Conservation (phyloP, 2,329 filamentous ascomycete species). For the Sporothrix sp. region DNA sequence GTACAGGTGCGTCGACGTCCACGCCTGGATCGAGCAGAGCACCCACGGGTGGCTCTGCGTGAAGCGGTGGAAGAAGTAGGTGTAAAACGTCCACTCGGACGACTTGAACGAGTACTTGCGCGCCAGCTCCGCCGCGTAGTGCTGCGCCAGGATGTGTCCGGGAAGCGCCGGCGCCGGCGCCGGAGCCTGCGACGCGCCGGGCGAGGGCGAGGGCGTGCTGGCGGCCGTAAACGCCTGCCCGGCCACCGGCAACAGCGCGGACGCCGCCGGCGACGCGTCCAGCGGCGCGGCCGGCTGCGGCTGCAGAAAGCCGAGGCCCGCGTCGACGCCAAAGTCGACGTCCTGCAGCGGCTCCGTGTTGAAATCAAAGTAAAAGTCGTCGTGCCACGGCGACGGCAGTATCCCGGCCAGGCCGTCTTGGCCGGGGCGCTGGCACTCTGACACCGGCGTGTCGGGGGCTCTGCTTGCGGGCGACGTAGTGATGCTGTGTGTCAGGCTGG, state of each 20-base stretch:
- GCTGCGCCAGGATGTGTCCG: background rate
- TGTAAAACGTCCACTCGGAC: slow-evolving; percentile 1
- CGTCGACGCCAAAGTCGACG: background rate
- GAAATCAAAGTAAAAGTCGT: slow-evolving; percentile 5
- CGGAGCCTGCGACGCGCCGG: too few relatives aligned
- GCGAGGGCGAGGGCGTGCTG: too few relatives aligned
- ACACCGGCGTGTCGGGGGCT: background rate
- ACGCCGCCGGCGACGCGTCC: too few relatives aligned
- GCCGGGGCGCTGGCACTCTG: background rate
- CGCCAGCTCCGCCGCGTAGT: background rate
- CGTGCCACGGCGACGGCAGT: background rate
- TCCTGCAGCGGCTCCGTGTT: slow-evolving; percentile 2
- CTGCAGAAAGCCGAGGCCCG: background rate
- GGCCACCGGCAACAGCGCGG: too few relatives aligned
- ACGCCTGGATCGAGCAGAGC: background rate
- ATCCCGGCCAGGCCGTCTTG: background rate
- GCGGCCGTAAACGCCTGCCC: too few relatives aligned
- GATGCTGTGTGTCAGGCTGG: too few relatives aligned
- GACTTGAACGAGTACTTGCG: slow-evolving; percentile 7
- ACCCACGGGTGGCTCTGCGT: background rate
- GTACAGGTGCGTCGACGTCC: background rate
- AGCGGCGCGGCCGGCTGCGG: background rate
- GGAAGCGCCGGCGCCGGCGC: too few relatives aligned
- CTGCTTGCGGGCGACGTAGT: background rate
- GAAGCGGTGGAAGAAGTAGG: slow-evolving; percentile 6